phyloP scores from a whole-genome alignment of 495 filamentous ascomycete species.

The Lasiosphaeris hirsuta region DNA sequence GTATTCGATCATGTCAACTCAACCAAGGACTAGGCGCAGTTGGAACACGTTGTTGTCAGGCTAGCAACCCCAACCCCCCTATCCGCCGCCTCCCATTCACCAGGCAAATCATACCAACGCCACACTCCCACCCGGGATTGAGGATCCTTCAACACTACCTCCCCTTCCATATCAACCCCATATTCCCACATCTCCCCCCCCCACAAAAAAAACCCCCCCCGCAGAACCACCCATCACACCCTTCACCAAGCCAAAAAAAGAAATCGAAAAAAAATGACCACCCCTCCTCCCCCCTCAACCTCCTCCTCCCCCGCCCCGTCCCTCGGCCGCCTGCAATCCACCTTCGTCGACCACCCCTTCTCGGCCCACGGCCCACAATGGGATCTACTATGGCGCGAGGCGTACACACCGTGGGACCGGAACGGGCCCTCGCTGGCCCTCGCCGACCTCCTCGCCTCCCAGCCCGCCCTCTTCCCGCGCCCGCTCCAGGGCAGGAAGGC shows the following conservation, averaged over 20 bases:
- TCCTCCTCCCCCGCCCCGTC: background rate
- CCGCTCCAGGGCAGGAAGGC: conserved; percentile 30
- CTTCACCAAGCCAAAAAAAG: background rate
- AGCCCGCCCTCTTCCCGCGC: conserved; percentile 42
- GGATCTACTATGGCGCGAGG: conserved; percentile 63
- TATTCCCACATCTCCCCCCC: too few species aligned
- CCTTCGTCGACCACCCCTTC: conserved; percentile 19
- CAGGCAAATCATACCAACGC: too few species aligned
- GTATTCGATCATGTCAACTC: too few species aligned
- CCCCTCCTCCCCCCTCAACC: background rate
- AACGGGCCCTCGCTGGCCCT: conserved; percentile 64
- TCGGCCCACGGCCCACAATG: conserved; percentile 47
- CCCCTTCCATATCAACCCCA: too few species aligned
- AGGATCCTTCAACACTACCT: too few species aligned
- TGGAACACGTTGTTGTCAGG: too few species aligned
- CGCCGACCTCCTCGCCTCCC: conserved; percentile 51
- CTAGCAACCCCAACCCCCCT: too few species aligned
- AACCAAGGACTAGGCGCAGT: too few species aligned
- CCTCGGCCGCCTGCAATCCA: conserved; percentile 15
- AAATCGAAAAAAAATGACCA: background rate
- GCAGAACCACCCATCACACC: background rate
- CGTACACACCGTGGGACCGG: conserved; percentile 66
- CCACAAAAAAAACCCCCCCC: too few species aligned
- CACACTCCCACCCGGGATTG: too few species aligned
- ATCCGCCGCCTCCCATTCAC: too few species aligned